These are phyloP conservation scores for Debaryomyces udenii DNA, from an alignment of 1,139 yeast species.

Conservation along the genomic window DNA sequence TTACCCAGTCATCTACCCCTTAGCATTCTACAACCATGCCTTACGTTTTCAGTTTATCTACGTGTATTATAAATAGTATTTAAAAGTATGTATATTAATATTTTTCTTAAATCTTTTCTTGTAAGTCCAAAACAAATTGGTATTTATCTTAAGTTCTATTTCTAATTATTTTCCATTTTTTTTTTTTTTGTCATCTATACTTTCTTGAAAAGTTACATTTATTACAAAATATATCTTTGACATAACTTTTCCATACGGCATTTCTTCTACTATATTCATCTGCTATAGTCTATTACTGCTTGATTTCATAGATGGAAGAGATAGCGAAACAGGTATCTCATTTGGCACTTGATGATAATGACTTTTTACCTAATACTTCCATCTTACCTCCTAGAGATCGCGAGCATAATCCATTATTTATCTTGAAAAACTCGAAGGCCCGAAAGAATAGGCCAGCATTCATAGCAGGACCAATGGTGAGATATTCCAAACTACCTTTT, in stretches of 20 bases:
- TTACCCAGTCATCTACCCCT: background rate
- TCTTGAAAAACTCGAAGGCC: conserved; percentile 44
- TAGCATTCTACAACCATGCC: conserved; percentile 3
- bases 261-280: background rate
- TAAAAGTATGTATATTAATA: conserved; percentile 13
- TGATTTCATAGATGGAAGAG: conserved; percentile 4
- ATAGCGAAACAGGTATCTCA: conserved; percentile 1
- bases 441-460: conserved; percentile 57
- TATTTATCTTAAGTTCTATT: background rate
- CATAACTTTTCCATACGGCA: too few species aligned
- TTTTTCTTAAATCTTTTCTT: background rate
- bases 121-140: background rate
- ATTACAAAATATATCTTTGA: too few species aligned
- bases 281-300: too few species aligned
- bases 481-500: conserved; percentile 93
- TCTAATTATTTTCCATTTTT: background rate
- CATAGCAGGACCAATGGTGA: conserved; percentile 96
- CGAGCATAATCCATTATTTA: conserved; percentile 57
- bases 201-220: too few species aligned
- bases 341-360: conserved; percentile 6
- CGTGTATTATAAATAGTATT: conserved; percentile 15
- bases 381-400: conserved; percentile 35
- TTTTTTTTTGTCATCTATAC: background rate
- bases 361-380: conserved; percentile 11
- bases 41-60: conserved; percentile 11